These are phyloP conservation scores for Cucumis sativus DNA, from an alignment of 306 rosid species.

Conservation along the genomic window DNA sequence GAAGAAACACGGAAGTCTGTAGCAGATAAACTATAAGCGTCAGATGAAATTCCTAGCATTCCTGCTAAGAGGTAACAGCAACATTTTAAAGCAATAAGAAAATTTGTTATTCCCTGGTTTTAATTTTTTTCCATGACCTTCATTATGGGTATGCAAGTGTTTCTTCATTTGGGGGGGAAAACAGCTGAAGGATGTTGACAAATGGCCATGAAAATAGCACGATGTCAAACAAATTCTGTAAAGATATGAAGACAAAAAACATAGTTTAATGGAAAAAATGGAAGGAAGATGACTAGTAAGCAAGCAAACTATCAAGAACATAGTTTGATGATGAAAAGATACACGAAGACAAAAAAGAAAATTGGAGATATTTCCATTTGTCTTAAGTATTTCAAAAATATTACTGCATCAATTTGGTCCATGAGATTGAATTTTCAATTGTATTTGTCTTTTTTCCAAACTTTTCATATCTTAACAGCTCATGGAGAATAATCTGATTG, in stretches of 20 bases:
- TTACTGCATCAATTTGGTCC: not conserved
- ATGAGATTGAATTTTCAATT: not conserved
- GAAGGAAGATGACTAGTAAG: not conserved
- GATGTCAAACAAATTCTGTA: not conserved
- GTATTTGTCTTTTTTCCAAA: not conserved
- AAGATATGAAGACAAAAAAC: not conserved
- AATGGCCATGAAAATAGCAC: not conserved
- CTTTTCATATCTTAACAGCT: not conserved
- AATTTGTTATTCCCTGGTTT: not conserved
- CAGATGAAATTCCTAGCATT: not conserved
- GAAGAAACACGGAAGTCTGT: not conserved
- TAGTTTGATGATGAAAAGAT: not conserved
- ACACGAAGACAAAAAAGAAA: not conserved
- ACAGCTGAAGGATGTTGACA: not conserved
- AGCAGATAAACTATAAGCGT: not conserved
- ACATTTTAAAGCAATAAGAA: not conserved
- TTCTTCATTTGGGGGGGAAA: not conserved
- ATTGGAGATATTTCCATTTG: not conserved
- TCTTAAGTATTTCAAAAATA: not conserved
- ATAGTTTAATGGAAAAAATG: not conserved
- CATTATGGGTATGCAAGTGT: not conserved
- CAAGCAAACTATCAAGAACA: not conserved
- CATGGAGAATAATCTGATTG: not conserved
- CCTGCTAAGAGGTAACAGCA: not conserved
- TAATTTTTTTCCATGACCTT: not conserved